Conservation (phyloP, 495 filamentous ascomycete genomes). For the Tuber melanosporum region DNA sequence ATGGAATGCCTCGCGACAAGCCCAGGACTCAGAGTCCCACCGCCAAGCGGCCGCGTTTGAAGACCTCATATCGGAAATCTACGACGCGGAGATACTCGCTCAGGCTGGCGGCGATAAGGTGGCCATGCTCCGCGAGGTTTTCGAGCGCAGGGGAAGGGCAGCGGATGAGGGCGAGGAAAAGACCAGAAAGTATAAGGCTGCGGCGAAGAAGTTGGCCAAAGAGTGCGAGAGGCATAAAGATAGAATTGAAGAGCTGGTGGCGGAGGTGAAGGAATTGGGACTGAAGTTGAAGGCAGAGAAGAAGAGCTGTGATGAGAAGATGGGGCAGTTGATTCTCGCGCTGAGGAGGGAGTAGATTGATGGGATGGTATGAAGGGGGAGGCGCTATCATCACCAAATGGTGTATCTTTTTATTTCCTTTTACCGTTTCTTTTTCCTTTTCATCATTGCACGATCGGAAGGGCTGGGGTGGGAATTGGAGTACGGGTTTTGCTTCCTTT, state of each 20-base stretch:
- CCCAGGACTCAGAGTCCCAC: neutral
- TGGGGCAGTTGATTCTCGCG: conserved; percentile 39
- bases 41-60: neutral
- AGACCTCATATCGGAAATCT: neutral
- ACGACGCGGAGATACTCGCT: neutral
- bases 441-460: neutral
- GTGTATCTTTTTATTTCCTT: neutral
- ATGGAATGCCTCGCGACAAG: conserved; percentile 23
- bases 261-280: conserved; percentile 28
- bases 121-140: conserved; percentile 1
- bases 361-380: neutral
- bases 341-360: conserved; percentile 23
- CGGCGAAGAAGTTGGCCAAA: conserved; percentile 26
- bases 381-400: neutral
- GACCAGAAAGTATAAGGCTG: conserved; percentile 25
- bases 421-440: neutral
- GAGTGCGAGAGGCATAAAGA: conserved; percentile 27
- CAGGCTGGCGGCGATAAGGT: neutral
- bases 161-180: conserved; percentile 27
- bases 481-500: conserved; percentile 18
- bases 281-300: conserved; percentile 39
- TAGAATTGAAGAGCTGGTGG: conserved; percentile 26
- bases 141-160: conserved; percentile 9
- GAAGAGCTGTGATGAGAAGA: conserved; percentile 38
- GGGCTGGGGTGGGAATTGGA: conserved; percentile 11